A percentile compares a stretch with the other conserved stretches of the same genome.
Evolutionary conservation across 257 asterid species (phyloP).

Genomic region (Fraxinus anomala): DNA sequence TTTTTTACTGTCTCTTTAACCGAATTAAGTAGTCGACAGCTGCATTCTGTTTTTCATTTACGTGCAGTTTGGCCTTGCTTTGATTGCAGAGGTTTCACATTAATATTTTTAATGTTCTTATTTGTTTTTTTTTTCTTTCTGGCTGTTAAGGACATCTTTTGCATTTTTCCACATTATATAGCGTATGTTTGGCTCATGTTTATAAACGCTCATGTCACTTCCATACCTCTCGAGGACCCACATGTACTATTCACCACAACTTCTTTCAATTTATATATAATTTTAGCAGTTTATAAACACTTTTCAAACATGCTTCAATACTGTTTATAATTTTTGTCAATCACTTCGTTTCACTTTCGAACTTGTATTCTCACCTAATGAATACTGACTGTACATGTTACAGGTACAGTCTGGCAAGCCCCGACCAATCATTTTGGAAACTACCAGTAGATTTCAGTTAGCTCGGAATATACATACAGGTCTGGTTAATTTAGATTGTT

Average conservation of each 20-base stretch:
- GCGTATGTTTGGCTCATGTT: background rate
- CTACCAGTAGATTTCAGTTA: slow-evolving; percentile 6
- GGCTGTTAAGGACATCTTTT: background rate
- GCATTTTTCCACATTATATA: too few relatives aligned
- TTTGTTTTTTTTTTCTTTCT: background rate
- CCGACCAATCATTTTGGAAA: background rate
- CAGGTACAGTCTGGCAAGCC: slow-evolving; percentile 3
- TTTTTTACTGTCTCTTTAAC: background rate
- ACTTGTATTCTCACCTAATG: background rate
- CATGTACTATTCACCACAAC: too few relatives aligned
- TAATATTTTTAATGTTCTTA: too few relatives aligned
- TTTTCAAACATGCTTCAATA: too few relatives aligned
- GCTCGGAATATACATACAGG: slow-evolving; percentile 4
- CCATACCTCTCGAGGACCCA: too few relatives aligned
- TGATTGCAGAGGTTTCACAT: background rate
- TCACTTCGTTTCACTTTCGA: background rate
- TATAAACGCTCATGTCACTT: too few relatives aligned
- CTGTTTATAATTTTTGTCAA: background rate
- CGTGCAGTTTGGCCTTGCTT: background rate
- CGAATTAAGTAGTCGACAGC: background rate
- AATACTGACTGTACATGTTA: background rate
- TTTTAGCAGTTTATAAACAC: too few relatives aligned
- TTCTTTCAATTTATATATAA: too few relatives aligned
- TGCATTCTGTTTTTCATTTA: background rate
- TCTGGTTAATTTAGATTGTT: background rate